These are phyloP conservation scores for Aegle marmelos DNA, from an alignment of 345 rosid genomes.

Conservation along the genomic window DNA sequence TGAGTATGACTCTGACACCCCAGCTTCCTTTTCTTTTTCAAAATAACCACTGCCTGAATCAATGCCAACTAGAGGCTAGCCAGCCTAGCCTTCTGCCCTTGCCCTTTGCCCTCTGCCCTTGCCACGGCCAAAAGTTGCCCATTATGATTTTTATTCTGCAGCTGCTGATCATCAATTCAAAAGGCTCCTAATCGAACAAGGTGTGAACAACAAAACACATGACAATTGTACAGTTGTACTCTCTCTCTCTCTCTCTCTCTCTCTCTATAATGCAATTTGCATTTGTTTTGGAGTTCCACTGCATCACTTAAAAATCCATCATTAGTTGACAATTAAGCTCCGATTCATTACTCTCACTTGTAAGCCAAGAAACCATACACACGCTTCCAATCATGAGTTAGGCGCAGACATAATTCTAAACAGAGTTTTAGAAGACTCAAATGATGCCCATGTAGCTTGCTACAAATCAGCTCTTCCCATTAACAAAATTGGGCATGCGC, in stretches of 20 bases:
- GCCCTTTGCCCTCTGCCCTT: neutral
- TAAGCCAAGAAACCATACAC: neutral
- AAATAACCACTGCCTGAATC: neutral
- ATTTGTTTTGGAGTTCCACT: too few relatives aligned
- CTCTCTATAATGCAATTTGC: too few relatives aligned
- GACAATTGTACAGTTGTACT: too few relatives aligned
- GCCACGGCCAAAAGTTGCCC: neutral
- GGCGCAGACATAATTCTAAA: neutral
- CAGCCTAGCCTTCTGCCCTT: neutral
- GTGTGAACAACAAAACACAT: too few relatives aligned
- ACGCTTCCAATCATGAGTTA: neutral
- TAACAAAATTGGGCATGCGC: too few relatives aligned
- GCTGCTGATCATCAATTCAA: neutral
- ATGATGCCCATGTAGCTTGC: too few relatives aligned
- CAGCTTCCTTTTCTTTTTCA: too few relatives aligned
- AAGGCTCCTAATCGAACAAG: neutral
- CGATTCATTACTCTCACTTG: neutral
- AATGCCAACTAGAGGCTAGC: slow-evolving; percentile 2
- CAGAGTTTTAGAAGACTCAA: too few relatives aligned
- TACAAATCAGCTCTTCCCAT: too few relatives aligned
- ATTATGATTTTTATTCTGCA: neutral
- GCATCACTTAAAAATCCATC: too few relatives aligned
- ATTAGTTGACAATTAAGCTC: neutral
- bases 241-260: too few relatives aligned
- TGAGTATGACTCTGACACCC: neutral